A percentile compares a stretch with the other conserved stretches of the same genome.
These are phyloP conservation scores for Coemansia furcata DNA, from an alignment of 192 early-diverging fungal species.

Conservation along the genomic window DNA sequence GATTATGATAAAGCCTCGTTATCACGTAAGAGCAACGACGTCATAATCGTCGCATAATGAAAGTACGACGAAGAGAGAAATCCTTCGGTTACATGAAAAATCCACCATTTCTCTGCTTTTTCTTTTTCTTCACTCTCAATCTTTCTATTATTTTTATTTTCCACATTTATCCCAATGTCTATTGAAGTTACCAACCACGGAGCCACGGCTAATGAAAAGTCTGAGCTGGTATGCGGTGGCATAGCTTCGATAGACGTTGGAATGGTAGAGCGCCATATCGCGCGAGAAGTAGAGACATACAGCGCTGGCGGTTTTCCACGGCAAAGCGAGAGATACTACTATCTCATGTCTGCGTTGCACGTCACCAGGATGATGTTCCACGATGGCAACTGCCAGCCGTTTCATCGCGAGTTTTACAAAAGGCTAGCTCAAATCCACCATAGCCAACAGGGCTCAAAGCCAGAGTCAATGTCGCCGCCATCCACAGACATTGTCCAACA, in stretches of 20 bases:
- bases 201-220: neutral
- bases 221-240: slow-evolving; percentile 40
- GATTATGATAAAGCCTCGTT: neutral
- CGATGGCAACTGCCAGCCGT: slow-evolving; percentile 48
- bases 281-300: slow-evolving; percentile 45
- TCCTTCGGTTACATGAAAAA: neutral
- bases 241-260: slow-evolving; percentile 43
- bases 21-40: neutral
- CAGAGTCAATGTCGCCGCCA: slow-evolving; percentile 1
- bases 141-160: neutral
- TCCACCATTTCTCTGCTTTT: too few relatives aligned
- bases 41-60: neutral
- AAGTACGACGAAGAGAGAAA: neutral
- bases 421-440: slow-evolving; percentile 52
- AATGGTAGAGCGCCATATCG: slow-evolving; percentile 37
- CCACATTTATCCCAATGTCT: neutral
- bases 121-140: neutral
- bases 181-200: slow-evolving; percentile 4
- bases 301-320: slow-evolving; percentile 48
- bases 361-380: slow-evolving; percentile 51
- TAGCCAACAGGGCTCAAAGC: slow-evolving; percentile 32
- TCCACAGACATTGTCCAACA: neutral
- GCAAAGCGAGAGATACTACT: slow-evolving; percentile 52
- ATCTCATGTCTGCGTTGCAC: slow-evolving; percentile 53
- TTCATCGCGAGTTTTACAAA: slow-evolving; percentile 52